Evolutionary conservation across 2,329 filamentous ascomycete genomes (phyloP).

Genomic region (Penicillium psychrosexuale): DNA sequence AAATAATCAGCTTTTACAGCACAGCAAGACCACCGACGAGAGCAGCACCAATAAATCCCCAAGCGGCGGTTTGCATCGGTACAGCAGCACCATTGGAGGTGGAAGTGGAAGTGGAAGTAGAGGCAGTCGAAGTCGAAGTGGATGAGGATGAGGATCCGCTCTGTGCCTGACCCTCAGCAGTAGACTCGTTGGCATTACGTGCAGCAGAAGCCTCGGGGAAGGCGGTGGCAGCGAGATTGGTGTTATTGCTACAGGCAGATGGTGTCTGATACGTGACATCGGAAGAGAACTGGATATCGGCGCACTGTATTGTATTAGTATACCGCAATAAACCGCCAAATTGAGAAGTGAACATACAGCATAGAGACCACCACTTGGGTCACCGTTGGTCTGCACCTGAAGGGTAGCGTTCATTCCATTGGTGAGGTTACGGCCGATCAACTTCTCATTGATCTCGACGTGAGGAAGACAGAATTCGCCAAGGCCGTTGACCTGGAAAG

Average conservation of each 20-base stretch:
- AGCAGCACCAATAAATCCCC: conserved; percentile 38
- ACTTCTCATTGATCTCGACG: conserved; percentile 42
- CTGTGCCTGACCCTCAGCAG: conserved; percentile 33
- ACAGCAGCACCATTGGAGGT: conserved; percentile 31
- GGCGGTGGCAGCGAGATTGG: conserved; percentile 50
- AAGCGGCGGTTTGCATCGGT: conserved; percentile 35
- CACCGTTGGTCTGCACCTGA: conserved; percentile 65
- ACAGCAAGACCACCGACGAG: conserved; percentile 34
- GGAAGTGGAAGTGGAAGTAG: conserved; percentile 3
- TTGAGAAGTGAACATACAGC: conserved; percentile 48
- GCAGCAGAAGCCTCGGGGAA: conserved; percentile 39
- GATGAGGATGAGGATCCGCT: conserved; percentile 10
- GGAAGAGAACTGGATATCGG: conserved; percentile 66
- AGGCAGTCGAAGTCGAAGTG: conserved; percentile 11
- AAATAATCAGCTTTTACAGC: conserved; percentile 20
- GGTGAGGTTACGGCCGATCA: conserved; percentile 45
- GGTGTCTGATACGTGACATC: conserved; percentile 45
- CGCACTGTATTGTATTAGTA: conserved; percentile 52
- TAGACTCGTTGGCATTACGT: conserved; percentile 47
- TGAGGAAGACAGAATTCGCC: conserved; percentile 65
- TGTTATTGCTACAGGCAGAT: conserved; percentile 58
- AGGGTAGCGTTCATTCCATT: conserved; percentile 65
- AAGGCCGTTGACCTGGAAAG: conserved; percentile 58
- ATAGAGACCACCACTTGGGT: conserved; percentile 61
- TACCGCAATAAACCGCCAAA: too few species aligned